Conservation (phyloP, 441 rosid species). For the Omphalea diandra region DNA sequence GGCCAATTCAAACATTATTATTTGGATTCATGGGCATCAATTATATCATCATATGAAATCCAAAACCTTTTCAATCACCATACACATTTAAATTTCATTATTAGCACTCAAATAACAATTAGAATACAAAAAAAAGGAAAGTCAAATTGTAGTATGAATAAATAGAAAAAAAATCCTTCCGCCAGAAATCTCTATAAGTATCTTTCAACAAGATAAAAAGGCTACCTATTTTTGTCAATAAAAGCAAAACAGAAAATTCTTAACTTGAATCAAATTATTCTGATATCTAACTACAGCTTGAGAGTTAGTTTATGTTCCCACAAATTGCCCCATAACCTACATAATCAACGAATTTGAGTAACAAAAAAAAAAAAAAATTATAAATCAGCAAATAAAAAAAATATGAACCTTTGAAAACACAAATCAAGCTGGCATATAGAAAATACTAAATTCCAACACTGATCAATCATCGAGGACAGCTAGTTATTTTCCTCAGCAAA, state of each 20-base stretch:
- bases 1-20: not conserved
- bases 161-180: not conserved
- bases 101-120: not conserved
- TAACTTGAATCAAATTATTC: not conserved
- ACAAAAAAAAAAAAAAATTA: not conserved
- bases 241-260: not conserved
- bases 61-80: not conserved
- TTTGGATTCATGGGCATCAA: not conserved
- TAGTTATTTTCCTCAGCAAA: not conserved
- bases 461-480: not conserved
- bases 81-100: not conserved
- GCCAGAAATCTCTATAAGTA: not conserved
- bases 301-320: not conserved
- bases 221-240: constrained; percentile 6
- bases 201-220: constrained; percentile 2
- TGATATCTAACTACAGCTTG: not conserved
- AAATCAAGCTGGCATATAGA: not conserved
- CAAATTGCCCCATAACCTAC: not conserved
- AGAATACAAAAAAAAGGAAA: not conserved
- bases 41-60: not conserved
- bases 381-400: not conserved
- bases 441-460: not conserved
- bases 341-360: not conserved
- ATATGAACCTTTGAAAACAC: not conserved
- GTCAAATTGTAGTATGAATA: not conserved